These are phyloP conservation scores for Adansonia grandidieri DNA, from an alignment of 441 rosid genomes.

Conservation along the genomic window DNA sequence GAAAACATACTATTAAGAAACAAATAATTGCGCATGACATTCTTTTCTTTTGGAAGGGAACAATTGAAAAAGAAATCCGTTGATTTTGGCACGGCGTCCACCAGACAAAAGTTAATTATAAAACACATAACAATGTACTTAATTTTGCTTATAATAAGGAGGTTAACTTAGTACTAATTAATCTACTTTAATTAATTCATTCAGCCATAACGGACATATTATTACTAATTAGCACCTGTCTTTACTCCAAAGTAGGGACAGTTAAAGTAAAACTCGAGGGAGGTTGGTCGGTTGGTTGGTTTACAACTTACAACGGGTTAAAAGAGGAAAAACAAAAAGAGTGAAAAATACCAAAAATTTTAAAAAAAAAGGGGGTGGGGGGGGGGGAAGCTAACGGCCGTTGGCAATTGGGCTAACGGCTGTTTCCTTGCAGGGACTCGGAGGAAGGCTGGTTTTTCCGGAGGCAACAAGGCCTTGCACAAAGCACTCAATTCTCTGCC, in stretches of 20 bases:
- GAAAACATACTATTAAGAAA: neutral
- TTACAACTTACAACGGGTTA: conserved; percentile 34
- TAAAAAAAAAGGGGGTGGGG: neutral
- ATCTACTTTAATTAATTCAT: neutral
- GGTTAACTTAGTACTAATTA: neutral
- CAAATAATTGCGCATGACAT: neutral
- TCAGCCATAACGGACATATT: conserved; percentile 13
- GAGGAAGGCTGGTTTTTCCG: no score
- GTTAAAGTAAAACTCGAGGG: conserved; percentile 28
- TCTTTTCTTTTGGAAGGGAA: neutral
- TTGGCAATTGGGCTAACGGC: no score
- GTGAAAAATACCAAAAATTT: neutral
- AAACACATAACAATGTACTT: neutral
- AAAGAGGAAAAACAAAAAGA: neutral
- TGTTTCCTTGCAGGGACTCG: no score
- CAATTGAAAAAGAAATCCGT: neutral
- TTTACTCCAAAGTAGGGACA: conserved; percentile 13
- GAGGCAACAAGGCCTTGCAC: no score
- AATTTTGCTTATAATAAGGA: conserved; percentile 11
- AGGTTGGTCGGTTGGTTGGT: conserved; percentile 8
- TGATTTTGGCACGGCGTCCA: neutral
- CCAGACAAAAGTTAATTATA: neutral
- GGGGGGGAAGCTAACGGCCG: no score
- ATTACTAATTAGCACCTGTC: conserved; percentile 26
- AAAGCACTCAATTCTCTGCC: no score